Percentiles rank a stretch among this genome's conserved stretches.
phyloP scores from a whole-genome alignment of 805 yeast species.

The Candida xyloterini region DNA sequence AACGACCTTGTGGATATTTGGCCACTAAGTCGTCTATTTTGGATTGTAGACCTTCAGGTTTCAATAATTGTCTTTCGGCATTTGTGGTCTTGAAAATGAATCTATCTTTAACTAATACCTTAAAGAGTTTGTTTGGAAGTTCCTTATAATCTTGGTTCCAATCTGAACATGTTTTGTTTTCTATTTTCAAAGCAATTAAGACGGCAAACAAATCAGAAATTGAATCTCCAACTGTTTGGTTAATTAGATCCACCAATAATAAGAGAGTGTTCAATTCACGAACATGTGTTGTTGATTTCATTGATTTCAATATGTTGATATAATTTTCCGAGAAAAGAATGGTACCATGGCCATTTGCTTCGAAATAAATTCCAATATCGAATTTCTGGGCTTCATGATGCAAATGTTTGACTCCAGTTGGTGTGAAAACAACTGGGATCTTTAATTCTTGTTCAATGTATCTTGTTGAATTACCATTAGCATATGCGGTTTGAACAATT shows the following conservation, averaged over 20 bases:
- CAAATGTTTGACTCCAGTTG: constrained; percentile 95
- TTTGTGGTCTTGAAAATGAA: constrained; percentile 76
- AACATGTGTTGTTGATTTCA: constrained; percentile 38
- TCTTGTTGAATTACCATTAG: constrained; percentile 87
- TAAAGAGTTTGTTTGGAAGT: constrained; percentile 80
- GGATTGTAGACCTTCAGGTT: constrained; percentile 75
- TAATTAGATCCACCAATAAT: constrained; percentile 68
- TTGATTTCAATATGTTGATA: constrained; percentile 38
- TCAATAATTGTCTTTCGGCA: constrained; percentile 79
- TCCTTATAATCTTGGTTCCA: constrained; percentile 83
- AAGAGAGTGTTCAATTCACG: constrained; percentile 52
- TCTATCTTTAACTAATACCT: constrained; percentile 82
- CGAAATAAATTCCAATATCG: constrained; percentile 93
- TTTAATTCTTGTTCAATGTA: constrained; percentile 59
- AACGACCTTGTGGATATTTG: constrained; percentile 60
- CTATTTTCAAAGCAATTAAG: constrained; percentile 56
- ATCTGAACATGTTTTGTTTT: constrained; percentile 44
- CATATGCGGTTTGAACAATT: constrained; percentile 96
- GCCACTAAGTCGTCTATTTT: constrained; percentile 65
- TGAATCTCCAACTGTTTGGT: constrained; percentile 98
- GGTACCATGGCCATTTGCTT: constrained; percentile 99
- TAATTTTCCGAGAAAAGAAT: constrained; percentile 69
- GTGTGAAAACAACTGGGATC: constrained; percentile 81
- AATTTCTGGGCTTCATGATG: constrained; percentile 86
- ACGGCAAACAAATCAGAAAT: constrained; percentile 87